Evolutionary conservation across 2,329 filamentous ascomycete species (phyloP), one percentile per base, ranked within the genome.

Genomic region (Sarocladium kiliense): DNA sequence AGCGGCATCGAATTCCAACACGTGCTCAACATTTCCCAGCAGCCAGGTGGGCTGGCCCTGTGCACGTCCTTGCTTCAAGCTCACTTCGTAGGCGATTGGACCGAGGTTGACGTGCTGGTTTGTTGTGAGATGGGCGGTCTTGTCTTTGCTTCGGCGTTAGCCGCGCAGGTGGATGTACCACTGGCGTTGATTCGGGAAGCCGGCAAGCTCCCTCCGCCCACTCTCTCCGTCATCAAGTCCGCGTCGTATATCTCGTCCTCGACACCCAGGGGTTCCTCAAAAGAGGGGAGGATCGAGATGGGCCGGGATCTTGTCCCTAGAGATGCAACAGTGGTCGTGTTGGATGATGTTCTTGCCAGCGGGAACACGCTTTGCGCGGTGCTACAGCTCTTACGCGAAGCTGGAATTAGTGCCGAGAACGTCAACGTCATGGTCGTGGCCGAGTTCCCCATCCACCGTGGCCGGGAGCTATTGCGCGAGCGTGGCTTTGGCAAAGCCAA

Each of bases 341-440:
- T 86, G 4, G 82, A 86, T 57, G 82, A 86, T 65, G 80, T 84
- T 26, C 74, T 86, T 55, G 73, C 82, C 5, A 79, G 77, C 0
- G 81, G 80, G 1, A 60, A 71, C 59, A 85, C 81, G 2, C 73
- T 85, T 36, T 76, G 69, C 63, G 79, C 78, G 6, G 71, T 82
- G 34, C 60, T 86, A 32, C 59, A 71, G 59, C 66, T 86, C 1
- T 62, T 85, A 25, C 12, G 39, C 1, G 50, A 77, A 60, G 73
- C 68, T 57, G 75, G 76, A 0, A 58, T 83, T 16, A 9, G 47
- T n/a, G 34, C 56, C 0, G 68, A 75, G 37, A n/a, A 74, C 58
- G 57, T 84, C 21, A 69, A 59, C 3, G 64, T 82, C n/a, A 71
- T 82, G 68, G 74, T 76, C 0, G 74, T 85, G 19, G 81, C 76